Percentiles rank a stretch among this genome's conserved stretches.
phyloP scores from a whole-genome alignment of 345 rosid genomes.

The Reutealis trisperma region DNA sequence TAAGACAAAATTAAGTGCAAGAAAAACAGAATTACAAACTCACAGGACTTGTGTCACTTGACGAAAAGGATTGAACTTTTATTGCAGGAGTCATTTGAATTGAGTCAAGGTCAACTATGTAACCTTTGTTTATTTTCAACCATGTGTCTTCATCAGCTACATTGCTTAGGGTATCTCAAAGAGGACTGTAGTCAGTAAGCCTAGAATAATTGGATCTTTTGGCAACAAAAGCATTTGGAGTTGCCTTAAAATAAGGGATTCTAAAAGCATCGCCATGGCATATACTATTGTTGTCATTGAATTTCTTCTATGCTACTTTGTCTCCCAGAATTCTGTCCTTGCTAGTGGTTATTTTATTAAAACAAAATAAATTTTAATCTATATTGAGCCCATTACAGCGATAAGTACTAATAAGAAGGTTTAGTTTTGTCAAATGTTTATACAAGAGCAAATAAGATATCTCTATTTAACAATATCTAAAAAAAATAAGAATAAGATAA shows the following conservation, averaged over 20 bases:
- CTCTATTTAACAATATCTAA: not conserved
- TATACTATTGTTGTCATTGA: constrained; percentile 39
- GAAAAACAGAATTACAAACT: constrained; percentile 37
- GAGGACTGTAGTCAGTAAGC: constrained; percentile 73
- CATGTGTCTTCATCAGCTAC: constrained; percentile 96
- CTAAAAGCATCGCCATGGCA: constrained; percentile 46
- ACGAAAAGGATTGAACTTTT: constrained; percentile 64
- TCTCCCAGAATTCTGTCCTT: constrained; percentile 42
- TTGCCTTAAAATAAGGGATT: constrained; percentile 65
- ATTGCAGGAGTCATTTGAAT: constrained; percentile 73
- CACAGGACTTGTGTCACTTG: constrained; percentile 52
- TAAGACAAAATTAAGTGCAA: not conserved
- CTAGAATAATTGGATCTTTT: constrained; percentile 66
- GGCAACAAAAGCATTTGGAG: constrained; percentile 67
- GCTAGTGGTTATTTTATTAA: constrained; percentile 6
- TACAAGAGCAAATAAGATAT: not conserved
- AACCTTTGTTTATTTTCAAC: constrained; percentile 90
- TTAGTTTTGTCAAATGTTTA: not conserved
- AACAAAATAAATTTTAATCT: not conserved
- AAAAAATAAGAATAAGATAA: not conserved
- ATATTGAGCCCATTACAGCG: not conserved
- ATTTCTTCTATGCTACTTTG: constrained; percentile 43
- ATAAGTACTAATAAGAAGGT: not conserved
- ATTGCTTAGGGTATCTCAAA: constrained; percentile 66
- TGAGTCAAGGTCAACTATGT: constrained; percentile 73